Conservation (phyloP, 208 protist genomes). For the Wallacemonas sp. region DNA sequence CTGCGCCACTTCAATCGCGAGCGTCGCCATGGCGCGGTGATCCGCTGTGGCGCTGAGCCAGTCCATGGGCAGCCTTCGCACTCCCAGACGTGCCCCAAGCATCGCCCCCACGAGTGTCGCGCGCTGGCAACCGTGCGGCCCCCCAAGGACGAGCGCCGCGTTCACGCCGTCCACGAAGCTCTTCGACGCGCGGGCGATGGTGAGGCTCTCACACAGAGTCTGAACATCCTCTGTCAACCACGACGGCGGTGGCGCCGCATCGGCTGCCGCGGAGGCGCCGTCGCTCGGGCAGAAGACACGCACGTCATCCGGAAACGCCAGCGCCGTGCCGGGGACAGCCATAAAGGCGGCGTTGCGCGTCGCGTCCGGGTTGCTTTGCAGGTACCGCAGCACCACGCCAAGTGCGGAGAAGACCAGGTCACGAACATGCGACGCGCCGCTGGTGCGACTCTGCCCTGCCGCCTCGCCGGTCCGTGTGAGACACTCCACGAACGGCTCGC, state of each 20-base stretch:
- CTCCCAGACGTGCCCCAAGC: constrained; percentile 67
- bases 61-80: constrained; percentile 55
- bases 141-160: constrained; percentile 55
- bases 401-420: constrained; percentile 38
- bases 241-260: background rate
- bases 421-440: constrained; percentile 12
- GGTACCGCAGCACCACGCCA: constrained; percentile 67
- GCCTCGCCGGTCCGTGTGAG: constrained; percentile 27
- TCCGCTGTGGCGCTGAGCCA: constrained; percentile 81
- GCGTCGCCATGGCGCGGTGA: constrained; percentile 57
- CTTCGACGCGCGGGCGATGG: constrained; percentile 44
- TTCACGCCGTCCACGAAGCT: constrained; percentile 60
- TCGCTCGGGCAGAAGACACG: constrained; percentile 14
- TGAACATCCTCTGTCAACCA: constrained; percentile 27
- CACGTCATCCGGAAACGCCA: constrained; percentile 59
- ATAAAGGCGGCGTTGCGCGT: constrained; percentile 70
- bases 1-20: constrained; percentile 79
- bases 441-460: background rate
- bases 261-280: background rate
- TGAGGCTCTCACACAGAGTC: constrained; percentile 57
- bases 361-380: constrained; percentile 82
- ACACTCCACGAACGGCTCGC: constrained; percentile 46
- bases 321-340: constrained; percentile 40
- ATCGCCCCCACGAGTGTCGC: constrained; percentile 83
- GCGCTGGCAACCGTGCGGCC: constrained; percentile 45